phyloP scores from a whole-genome alignment of 2,329 filamentous ascomycete species.

The Exophiala oligosperma region DNA sequence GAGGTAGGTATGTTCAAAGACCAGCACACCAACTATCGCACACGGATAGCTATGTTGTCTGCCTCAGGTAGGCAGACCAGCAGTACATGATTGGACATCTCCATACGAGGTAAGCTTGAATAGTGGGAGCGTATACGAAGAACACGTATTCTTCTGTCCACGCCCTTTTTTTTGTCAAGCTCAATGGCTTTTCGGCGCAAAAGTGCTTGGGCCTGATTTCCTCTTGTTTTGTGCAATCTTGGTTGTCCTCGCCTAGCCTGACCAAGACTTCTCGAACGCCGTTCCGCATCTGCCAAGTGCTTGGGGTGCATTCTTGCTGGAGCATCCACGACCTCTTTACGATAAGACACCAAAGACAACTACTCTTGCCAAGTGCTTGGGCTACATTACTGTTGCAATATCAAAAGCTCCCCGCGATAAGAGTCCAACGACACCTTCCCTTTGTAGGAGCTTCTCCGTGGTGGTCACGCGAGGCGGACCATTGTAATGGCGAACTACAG shows the following conservation, averaged over 20 bases:
- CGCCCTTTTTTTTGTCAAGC: too few species aligned
- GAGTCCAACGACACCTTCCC: conserved; percentile 18
- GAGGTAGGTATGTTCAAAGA: too few species aligned
- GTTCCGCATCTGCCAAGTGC: conserved; percentile 15
- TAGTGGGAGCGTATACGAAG: too few species aligned
- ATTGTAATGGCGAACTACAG: not conserved
- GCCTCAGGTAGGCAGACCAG: too few species aligned
- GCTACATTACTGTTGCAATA: conserved; percentile 3
- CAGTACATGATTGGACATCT: too few species aligned
- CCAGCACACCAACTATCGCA: too few species aligned
- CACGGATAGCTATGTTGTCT: too few species aligned
- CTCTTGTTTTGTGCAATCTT: too few species aligned
- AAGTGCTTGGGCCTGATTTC: too few species aligned
- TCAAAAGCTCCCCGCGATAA: not conserved
- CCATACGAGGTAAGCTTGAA: too few species aligned
- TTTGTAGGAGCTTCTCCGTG: conserved; percentile 12
- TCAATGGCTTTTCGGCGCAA: too few species aligned
- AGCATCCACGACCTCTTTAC: not conserved
- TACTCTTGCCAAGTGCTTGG: conserved; percentile 20
- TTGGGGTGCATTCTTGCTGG: conserved; percentile 8
- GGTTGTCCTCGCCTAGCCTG: not conserved
- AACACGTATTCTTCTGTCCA: too few species aligned
- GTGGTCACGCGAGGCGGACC: not conserved
- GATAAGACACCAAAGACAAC: conserved; percentile 8
- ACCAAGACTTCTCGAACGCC: conserved; percentile 4